These are phyloP conservation scores for Gamarada debralockiae DNA, from an alignment of 495 filamentous ascomycete genomes.

Conservation along the genomic window DNA sequence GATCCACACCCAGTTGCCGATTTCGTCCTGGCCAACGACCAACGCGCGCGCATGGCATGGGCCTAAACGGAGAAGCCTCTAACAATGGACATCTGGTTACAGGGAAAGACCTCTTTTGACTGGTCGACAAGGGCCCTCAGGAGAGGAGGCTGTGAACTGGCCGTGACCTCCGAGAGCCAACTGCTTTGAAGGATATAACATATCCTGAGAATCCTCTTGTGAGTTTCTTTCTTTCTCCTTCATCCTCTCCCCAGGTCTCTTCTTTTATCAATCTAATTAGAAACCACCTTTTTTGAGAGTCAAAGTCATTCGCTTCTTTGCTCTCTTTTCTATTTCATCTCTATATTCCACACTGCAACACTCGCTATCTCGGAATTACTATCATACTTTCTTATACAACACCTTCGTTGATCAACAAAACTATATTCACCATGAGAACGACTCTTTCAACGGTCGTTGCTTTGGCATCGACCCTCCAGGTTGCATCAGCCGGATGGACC, in stretches of 20 bases:
- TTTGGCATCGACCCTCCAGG: conserved; percentile 51
- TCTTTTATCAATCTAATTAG: conserved; percentile 24
- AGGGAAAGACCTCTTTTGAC: conserved; percentile 3
- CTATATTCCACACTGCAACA: conserved; percentile 12
- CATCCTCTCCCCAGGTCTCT: background rate
- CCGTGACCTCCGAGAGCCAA: conserved; percentile 20
- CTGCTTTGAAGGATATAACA: conserved; percentile 23
- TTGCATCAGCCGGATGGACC: conserved; percentile 58
- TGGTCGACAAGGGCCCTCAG: conserved; percentile 17
- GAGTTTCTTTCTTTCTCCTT: conserved; percentile 31
- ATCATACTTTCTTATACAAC: conserved; percentile 17
- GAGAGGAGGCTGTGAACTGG: conserved; percentile 20
- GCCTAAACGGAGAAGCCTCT: background rate
- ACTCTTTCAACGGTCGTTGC: conserved; percentile 38
- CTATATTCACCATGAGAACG: conserved; percentile 23
- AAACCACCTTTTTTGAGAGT: conserved; percentile 32
- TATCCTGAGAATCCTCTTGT: conserved; percentile 19
- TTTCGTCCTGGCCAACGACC: background rate
- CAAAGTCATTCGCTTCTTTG: conserved; percentile 58
- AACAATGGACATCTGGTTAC: background rate
- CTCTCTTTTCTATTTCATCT: conserved; percentile 32
- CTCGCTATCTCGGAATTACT: conserved; percentile 16
- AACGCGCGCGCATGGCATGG: conserved; percentile 24
- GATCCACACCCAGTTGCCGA: background rate
- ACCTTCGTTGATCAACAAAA: conserved; percentile 1